Evolutionary conservation across 2,329 filamentous ascomycete genomes (phyloP).

Genomic region (Pleomassaria siparia): DNA sequence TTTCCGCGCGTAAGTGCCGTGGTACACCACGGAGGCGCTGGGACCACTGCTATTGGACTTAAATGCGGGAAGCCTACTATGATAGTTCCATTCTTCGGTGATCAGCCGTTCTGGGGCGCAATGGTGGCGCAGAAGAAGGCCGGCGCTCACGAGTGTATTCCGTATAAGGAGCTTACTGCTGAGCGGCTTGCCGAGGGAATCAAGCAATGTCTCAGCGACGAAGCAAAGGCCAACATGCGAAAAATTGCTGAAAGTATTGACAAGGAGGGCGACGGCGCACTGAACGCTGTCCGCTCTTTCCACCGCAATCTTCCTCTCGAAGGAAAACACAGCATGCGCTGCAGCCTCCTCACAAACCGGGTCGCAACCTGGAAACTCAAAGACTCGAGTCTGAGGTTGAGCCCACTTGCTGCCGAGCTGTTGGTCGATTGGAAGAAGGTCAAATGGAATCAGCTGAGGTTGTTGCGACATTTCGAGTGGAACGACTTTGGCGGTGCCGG

Average conservation of each 20-base stretch:
- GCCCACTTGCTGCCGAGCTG: slow-evolving; percentile 65
- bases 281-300: slow-evolving; percentile 69
- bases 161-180: slow-evolving; percentile 66
- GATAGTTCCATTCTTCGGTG: slow-evolving; percentile 78
- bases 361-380: slow-evolving; percentile 69
- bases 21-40: slow-evolving; percentile 76
- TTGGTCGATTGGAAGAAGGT: slow-evolving; percentile 63
- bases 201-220: slow-evolving; percentile 63
- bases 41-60: slow-evolving; percentile 73
- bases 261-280: slow-evolving; percentile 65
- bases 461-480: slow-evolving; percentile 70
- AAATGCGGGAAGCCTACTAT: slow-evolving; percentile 72
- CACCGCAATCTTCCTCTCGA: slow-evolving; percentile 60
- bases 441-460: slow-evolving; percentile 63
- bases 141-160: slow-evolving; percentile 63
- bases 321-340: slow-evolving; percentile 56
- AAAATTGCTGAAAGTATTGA: slow-evolving; percentile 64
- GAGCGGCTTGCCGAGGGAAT: slow-evolving; percentile 72
- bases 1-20: slow-evolving; percentile 68
- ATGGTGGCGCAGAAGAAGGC: slow-evolving; percentile 67
- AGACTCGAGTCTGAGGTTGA: slow-evolving; percentile 61
- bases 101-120: slow-evolving; percentile 76
- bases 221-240: slow-evolving; percentile 60
- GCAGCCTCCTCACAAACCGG: slow-evolving; percentile 64
- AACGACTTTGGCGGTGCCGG: slow-evolving; percentile 77